Evolutionary conservation across 768 basidiomycete species (phyloP), one percentile per base, ranked within the genome.

Genomic region (Phaffia australis): DNA sequence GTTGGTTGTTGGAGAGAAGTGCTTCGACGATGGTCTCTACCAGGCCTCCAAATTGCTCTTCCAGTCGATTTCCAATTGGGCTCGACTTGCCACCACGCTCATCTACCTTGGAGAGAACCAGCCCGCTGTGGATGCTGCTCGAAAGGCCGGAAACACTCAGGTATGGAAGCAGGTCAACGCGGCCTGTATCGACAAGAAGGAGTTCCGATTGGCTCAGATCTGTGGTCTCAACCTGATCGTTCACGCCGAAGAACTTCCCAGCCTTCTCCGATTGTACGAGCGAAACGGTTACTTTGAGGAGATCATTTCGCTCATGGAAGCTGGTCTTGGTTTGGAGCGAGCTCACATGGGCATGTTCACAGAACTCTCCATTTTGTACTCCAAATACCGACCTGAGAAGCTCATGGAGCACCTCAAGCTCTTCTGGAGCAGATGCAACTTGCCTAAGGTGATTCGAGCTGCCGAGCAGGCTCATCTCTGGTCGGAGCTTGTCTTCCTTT

Each of bases 131-230:
- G 95, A 99, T 78, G 95, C 94, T 71, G 95, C 95, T n/a, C 82
- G 95, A 64, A 99, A 99, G 76, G 95, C 95, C 18, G 95, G 95
- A 15, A 98, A 98, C 74, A 99, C 95, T 6, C 94, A 98, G 89
- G 95, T 98, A n/a, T 99, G 95, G 95, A 98, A 97, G 78, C 95
- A 98, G 76, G 95, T 99, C 60, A 94, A 98, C 71, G 88, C 91
- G 27, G 95, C 95, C 50, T 99, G 95, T 78, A 86, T 99, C 65
- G 94, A 95, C 80, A 98, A 98, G 81, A 79, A 82, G 63, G 95
- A 99, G 75, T 98, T 98, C 84, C 87, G 92, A 68, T 77, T 98
- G 76, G 94, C 95, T 46, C 93, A 98, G 83, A 98, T 99, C 73
- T 98, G 94, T 75, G 95, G 93, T 83, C 85, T 98, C 70, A 89